A percentile compares a stretch with the other conserved stretches of the same genome.
Conservation (phyloP, 345 rosid species). For the Mallotus nudiflorus region DNA sequence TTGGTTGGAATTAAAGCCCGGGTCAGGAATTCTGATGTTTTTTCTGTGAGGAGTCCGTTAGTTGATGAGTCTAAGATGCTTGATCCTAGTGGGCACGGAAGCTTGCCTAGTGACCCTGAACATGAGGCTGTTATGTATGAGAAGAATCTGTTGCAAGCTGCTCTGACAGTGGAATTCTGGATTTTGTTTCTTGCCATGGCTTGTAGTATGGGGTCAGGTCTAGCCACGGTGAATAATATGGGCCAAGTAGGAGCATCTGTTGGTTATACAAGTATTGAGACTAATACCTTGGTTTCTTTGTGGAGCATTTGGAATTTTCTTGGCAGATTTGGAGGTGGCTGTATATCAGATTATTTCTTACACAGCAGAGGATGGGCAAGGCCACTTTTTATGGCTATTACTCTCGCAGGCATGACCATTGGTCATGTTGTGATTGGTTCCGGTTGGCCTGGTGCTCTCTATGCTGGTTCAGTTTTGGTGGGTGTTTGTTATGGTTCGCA, state of each 20-base stretch:
- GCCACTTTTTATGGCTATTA: slow-evolving; percentile 55
- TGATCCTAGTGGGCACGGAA: slow-evolving; percentile 8
- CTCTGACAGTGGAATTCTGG: slow-evolving; percentile 43
- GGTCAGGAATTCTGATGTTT: slow-evolving; percentile 4
- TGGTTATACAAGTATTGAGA: slow-evolving; percentile 40
- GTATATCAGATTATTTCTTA: slow-evolving; percentile 43
- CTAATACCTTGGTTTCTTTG: slow-evolving; percentile 40
- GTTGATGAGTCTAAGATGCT: slow-evolving; percentile 6
- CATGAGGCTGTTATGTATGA: slow-evolving; percentile 7
- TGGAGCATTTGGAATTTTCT: slow-evolving; percentile 59
- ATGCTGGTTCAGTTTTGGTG: slow-evolving; percentile 44
- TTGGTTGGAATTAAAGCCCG: slow-evolving; percentile 31
- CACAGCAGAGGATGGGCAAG: slow-evolving; percentile 42
- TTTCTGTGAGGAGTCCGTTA: slow-evolving; percentile 15
- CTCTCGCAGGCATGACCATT: slow-evolving; percentile 41
- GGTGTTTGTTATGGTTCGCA: slow-evolving; percentile 59
- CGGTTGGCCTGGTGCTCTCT: slow-evolving; percentile 45
- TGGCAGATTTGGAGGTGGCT: slow-evolving; percentile 49
- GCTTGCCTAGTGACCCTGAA: neutral
- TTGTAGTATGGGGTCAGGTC: slow-evolving; percentile 63
- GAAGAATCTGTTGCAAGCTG: slow-evolving; percentile 39
- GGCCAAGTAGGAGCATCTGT: slow-evolving; percentile 57
- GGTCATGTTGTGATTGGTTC: slow-evolving; percentile 50
- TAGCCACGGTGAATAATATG: slow-evolving; percentile 50
- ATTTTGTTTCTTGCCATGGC: slow-evolving; percentile 48